phyloP scores from a whole-genome alignment of 148 eudicot species.

The Vaccinium vitisidaea region DNA sequence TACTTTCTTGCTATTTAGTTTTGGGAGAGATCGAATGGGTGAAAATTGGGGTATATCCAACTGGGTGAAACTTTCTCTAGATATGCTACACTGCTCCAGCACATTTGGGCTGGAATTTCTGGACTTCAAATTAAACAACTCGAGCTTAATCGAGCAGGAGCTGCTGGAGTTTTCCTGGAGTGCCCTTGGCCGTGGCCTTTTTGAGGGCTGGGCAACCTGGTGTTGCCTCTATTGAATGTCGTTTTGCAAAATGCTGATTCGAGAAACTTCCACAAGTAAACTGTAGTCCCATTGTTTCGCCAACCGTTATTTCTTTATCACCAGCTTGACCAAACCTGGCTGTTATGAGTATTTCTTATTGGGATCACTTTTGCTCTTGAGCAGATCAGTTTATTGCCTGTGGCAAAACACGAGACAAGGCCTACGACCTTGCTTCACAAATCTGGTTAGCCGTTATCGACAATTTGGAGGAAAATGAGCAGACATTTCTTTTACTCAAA shows the following conservation, averaged over 20 bases:
- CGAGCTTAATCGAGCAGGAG: neutral
- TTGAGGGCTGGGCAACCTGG: neutral
- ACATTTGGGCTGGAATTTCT: neutral
- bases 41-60: neutral
- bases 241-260: neutral
- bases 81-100: neutral
- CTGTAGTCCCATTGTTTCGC: constrained; percentile 6
- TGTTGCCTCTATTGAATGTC: neutral
- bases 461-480: constrained; percentile 64
- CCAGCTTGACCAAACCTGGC: constrained; percentile 9
- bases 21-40: neutral
- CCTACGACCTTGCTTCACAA: constrained; percentile 60
- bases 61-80: neutral
- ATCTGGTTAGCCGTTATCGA: constrained; percentile 78
- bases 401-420: constrained; percentile 60
- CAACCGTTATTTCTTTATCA: constrained; percentile 2
- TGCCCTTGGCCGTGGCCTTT: neutral
- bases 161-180: neutral
- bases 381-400: constrained; percentile 88
- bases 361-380: constrained; percentile 8
- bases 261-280: neutral
- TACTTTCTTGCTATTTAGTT: neutral
- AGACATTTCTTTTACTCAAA: constrained; percentile 56
- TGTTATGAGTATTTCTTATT: constrained; percentile 7
- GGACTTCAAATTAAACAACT: neutral